These are phyloP conservation scores for Claviceps africana DNA, from an alignment of 2,329 filamentous ascomycete species.

Conservation along the genomic window DNA sequence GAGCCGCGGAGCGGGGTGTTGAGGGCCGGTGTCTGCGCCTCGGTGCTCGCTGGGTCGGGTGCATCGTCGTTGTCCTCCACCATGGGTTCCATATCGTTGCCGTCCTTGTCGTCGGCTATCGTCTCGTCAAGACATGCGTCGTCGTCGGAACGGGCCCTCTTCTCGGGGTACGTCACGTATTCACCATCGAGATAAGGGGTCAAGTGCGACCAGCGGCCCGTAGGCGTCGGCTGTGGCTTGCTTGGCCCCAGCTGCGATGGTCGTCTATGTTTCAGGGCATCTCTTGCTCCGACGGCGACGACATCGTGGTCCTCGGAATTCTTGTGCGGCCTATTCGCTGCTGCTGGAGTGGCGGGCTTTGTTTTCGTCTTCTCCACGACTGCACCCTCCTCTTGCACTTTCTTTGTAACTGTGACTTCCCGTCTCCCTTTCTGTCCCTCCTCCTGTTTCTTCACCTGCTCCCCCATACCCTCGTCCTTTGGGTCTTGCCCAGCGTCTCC, in stretches of 20 bases:
- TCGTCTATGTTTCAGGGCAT: neutral
- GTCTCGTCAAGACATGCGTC: constrained; percentile 18
- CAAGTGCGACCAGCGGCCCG: constrained; percentile 23
- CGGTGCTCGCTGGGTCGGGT: constrained; percentile 15
- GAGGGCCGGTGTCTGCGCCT: constrained; percentile 22
- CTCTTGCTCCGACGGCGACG: neutral
- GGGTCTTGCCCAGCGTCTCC: neutral
- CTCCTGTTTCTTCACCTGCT: neutral
- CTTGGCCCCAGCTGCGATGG: constrained; percentile 3
- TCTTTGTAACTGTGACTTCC: neutral
- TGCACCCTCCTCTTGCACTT: neutral
- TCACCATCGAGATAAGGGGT: constrained; percentile 28
- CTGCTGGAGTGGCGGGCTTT: neutral
- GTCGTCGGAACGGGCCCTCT: constrained; percentile 18
- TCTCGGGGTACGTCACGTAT: constrained; percentile 25
- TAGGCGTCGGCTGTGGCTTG: constrained; percentile 17
- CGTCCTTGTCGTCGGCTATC: constrained; percentile 13
- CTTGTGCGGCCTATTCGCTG: neutral
- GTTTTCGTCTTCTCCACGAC: neutral
- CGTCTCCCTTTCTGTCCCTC: neutral
- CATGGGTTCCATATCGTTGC: constrained; percentile 17
- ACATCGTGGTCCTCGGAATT: neutral
- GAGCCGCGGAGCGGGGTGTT: constrained; percentile 26
- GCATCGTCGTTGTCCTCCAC: constrained; percentile 20
- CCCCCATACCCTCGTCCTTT: neutral